These are phyloP conservation scores for Dispira simplex DNA, from an alignment of 192 early-diverging fungal species.

Conservation along the genomic window DNA sequence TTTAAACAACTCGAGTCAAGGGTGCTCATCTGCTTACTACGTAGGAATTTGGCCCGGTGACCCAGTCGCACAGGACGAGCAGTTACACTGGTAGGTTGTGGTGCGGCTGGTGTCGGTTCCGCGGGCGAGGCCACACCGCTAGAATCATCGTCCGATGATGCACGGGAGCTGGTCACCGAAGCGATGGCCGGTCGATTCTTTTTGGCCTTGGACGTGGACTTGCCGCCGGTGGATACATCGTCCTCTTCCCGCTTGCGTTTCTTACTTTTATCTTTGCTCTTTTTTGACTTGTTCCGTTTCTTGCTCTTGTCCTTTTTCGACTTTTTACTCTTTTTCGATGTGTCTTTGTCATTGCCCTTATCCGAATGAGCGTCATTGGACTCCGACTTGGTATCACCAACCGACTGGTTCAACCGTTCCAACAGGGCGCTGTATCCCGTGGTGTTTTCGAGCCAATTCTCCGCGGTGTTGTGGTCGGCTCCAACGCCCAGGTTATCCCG, in stretches of 20 bases:
- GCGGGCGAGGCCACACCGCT: background rate
- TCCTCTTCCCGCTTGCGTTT: background rate
- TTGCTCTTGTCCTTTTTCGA: slow-evolving; percentile 14
- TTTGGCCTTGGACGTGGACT: background rate
- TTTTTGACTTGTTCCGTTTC: slow-evolving; percentile 16
- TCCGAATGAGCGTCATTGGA: background rate
- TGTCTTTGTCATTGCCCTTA: slow-evolving; percentile 7
- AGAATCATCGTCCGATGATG: background rate
- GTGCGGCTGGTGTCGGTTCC: background rate
- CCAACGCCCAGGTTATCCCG: slow-evolving; percentile 81
- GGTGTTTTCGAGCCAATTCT: slow-evolving; percentile 94
- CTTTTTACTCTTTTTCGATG: slow-evolving; percentile 20
- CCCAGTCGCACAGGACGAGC: background rate
- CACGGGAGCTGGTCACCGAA: background rate
- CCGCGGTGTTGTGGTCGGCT: slow-evolving; percentile 65
- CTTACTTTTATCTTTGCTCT: slow-evolving; percentile 7
- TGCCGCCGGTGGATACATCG: background rate
- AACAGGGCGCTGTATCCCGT: slow-evolving; percentile 72
- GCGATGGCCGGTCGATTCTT: background rate
- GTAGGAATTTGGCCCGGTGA: slow-evolving; percentile 3
- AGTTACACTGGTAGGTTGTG: background rate
- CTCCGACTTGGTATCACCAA: slow-evolving; percentile 20
- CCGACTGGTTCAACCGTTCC: slow-evolving; percentile 54
- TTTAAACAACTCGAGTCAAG: background rate
- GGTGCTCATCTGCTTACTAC: background rate